Evolutionary conservation across 1,139 yeast species (phyloP), one percentile per base, ranked within the genome.

Genomic region (Candida sojae): DNA sequence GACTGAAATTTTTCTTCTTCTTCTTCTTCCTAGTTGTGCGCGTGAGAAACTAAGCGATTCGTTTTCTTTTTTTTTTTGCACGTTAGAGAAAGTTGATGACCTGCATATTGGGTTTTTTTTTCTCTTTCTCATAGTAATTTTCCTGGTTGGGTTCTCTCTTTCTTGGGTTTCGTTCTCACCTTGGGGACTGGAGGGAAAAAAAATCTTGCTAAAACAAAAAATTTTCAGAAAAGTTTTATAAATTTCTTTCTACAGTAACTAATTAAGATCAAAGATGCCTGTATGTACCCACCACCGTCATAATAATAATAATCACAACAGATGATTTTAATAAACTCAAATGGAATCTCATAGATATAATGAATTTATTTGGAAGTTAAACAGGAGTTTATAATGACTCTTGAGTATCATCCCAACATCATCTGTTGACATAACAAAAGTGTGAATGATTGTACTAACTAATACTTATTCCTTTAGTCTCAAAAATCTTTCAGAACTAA

Each of bases 401-500:
- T 17, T 17, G 21, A 17, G 21, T 2, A 17, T 17, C 21, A 2
- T 17, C 3, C 3, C 21, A 17, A 17, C 13, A 13, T 41, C 26
- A 33, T 17, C 39, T 34, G 30, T 6, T 26, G 29, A 26, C 6
- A n/a, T 13, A 25, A 17, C 10, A 35, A 11, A 21, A 17, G 21
- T 17, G 21, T 10, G 32, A 34, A 12, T 6, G 11, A 32, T 29
- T 21, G 37, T 62, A 63, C 66, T 63, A 63, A 63, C 67, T n/a
- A 10, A 17, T 9, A 10, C 44, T 47, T 46, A 36, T 25, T 32
- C 28, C 8, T 42, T 17, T 75, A 89, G 97, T 86, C 95, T 75
- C 93, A 92, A 82, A 95, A 95, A 84, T 84, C 97, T 69, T 91
- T 95, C 87, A 91, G 82, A 80, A 89, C 88, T 81, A 95, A 95